Conservation (phyloP, 176 grass and related monocot genomes). For the Puya raimondii region DNA sequence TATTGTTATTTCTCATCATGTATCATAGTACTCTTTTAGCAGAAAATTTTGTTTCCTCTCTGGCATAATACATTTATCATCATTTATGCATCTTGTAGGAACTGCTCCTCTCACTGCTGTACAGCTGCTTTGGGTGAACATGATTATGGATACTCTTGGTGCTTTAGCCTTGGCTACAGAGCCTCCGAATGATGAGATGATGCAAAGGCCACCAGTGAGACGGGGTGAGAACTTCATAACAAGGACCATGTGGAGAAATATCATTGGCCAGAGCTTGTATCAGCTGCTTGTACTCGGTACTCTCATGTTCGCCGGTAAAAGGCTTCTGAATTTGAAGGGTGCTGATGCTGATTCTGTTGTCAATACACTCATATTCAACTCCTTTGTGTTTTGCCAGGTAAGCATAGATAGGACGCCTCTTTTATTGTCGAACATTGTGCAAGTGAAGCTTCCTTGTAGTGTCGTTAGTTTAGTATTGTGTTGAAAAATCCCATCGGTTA, state of each 20-base stretch:
- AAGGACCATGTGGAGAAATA: constrained; percentile 89
- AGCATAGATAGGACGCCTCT: not conserved
- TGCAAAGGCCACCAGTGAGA: constrained; percentile 60
- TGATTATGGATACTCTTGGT: constrained; percentile 98
- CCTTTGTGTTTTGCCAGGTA: constrained; percentile 96
- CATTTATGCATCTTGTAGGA: constrained; percentile 32
- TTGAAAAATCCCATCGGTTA: not conserved
- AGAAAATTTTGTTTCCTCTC: not conserved
- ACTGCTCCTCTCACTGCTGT: constrained; percentile 86
- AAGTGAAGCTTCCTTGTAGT: not conserved
- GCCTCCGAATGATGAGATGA: constrained; percentile 85
- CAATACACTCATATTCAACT: constrained; percentile 93
- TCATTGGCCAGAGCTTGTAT: constrained; percentile 81
- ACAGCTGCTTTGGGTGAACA: constrained; percentile 96
- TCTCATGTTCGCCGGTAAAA: constrained; percentile 62
- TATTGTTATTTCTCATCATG: constrained; percentile 24
- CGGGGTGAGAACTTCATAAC: constrained; percentile 75
- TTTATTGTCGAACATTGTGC: not conserved
- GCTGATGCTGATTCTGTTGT: constrained; percentile 46
- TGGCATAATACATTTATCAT: not conserved
- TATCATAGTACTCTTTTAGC: not conserved
- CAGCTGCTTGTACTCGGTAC: constrained; percentile 66
- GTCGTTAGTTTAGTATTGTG: not conserved
- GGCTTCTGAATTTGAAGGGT: constrained; percentile 54
- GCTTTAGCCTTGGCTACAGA: constrained; percentile 91